Conservation (phyloP, 352 stramenopile species). For the Pythium aquatile region DNA sequence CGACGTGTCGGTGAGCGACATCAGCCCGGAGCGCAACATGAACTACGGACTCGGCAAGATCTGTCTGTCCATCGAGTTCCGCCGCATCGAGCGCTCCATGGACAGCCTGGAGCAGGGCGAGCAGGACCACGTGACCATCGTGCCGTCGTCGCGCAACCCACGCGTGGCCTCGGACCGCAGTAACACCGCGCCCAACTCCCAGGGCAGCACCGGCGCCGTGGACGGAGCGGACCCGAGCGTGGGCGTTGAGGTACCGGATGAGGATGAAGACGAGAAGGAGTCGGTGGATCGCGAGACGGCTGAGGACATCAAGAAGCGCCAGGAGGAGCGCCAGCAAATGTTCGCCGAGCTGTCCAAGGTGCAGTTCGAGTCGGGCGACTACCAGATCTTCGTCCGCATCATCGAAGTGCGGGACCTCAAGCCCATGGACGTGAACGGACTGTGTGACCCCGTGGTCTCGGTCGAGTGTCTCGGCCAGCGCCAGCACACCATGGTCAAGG, state of each 20-base stretch:
- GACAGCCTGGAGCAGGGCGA: conserved; percentile 68
- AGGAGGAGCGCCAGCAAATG: conserved; percentile 77
- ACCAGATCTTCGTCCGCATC: conserved; percentile 83
- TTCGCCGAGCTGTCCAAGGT: conserved; percentile 69
- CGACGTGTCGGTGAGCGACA: conserved; percentile 42
- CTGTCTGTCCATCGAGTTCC: conserved; percentile 59
- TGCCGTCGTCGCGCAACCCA: conserved; percentile 44
- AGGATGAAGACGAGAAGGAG: conserved; percentile 40
- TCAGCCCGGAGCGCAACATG: conserved; percentile 28
- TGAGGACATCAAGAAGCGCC: conserved; percentile 56
- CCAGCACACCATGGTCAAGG: conserved; percentile 78
- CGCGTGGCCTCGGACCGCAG: conserved; percentile 19
- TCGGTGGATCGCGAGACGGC: conserved; percentile 45
- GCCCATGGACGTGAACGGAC: conserved; percentile 80
- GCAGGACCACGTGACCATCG: conserved; percentile 53
- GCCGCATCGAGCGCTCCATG: conserved; percentile 54
- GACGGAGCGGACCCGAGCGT: conserved; percentile 24
- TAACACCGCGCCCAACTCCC: conserved; percentile 3
- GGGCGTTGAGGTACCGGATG: conserved; percentile 27
- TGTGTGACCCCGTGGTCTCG: conserved; percentile 86
- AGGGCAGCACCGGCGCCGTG: conserved; percentile 19
- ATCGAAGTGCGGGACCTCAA: conserved; percentile 92
- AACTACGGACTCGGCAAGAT: conserved; percentile 48
- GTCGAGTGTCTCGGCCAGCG: conserved; percentile 82
- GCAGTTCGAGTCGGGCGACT: conserved; percentile 80